These are phyloP conservation scores for Rubia yunnanensis DNA, from an alignment of 257 asterid species.

Conservation along the genomic window DNA sequence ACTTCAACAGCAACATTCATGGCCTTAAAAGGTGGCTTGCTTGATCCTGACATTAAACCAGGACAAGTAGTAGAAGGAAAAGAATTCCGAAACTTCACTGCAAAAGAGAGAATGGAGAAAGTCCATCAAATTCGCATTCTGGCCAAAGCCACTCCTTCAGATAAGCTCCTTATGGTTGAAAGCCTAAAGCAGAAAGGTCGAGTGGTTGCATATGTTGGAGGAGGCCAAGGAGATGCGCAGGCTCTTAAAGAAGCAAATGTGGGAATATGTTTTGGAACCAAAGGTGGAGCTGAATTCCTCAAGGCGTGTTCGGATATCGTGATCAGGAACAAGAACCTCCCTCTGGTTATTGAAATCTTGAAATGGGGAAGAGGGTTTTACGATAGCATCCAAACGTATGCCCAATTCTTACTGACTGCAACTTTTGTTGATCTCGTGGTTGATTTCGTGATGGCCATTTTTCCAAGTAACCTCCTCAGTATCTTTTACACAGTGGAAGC, in stretches of 20 bases:
- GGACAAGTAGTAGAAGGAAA: slow-evolving; percentile 11
- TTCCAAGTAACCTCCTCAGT: slow-evolving; percentile 2
- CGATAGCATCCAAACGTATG: slow-evolving; percentile 11
- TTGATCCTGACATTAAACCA: neutral
- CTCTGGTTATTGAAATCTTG: slow-evolving; percentile 6
- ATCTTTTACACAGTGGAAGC: neutral
- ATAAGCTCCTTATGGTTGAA: slow-evolving; percentile 22
- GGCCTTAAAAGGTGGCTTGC: slow-evolving; percentile 16
- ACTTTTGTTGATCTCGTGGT: slow-evolving; percentile 14
- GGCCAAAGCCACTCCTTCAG: slow-evolving; percentile 19
- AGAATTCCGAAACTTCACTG: slow-evolving; percentile 10
- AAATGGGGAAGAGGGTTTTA: slow-evolving; percentile 25
- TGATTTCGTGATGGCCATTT: slow-evolving; percentile 13
- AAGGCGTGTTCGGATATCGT: slow-evolving; percentile 16
- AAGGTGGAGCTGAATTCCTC: slow-evolving; percentile 10
- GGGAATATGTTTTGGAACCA: slow-evolving; percentile 17
- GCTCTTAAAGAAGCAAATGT: slow-evolving; percentile 19
- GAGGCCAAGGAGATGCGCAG: slow-evolving; percentile 15
- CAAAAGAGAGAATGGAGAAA: slow-evolving; percentile 18
- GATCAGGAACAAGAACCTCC: slow-evolving; percentile 2
- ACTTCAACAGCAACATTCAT: slow-evolving; percentile 11
- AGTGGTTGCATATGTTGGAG: slow-evolving; percentile 20
- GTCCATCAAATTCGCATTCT: slow-evolving; percentile 14
- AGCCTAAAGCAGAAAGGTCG: slow-evolving; percentile 13
- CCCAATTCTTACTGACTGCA: slow-evolving; percentile 19